Conservation (phyloP, 495 filamentous ascomycete species). For the Penicillium paradoxum region DNA sequence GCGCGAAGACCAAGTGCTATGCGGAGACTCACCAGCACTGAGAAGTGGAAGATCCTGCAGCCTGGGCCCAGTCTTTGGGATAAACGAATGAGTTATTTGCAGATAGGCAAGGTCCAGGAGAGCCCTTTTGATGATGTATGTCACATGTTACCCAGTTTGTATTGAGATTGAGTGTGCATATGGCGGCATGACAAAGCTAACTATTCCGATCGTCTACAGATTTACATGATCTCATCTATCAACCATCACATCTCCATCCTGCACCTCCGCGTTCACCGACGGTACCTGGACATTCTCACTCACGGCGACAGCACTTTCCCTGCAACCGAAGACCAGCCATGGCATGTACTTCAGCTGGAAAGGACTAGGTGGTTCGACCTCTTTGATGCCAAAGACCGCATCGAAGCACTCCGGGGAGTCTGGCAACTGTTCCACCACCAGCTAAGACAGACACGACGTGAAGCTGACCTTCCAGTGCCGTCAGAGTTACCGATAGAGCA, state of each 20-base stretch:
- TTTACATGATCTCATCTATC: constrained; percentile 76
- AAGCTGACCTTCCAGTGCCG: background rate
- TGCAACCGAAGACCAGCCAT: constrained; percentile 51
- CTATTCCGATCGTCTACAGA: constrained; percentile 43
- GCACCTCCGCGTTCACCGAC: constrained; percentile 64
- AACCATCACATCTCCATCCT: constrained; percentile 80
- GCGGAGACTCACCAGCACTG: constrained; percentile 32
- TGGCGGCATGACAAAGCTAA: background rate
- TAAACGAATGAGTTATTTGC: constrained; percentile 63
- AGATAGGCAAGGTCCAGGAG: constrained; percentile 58
- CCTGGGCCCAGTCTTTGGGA: constrained; percentile 71
- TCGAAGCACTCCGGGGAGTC: constrained; percentile 64
- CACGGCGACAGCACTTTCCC: constrained; percentile 27
- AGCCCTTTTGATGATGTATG: constrained; percentile 54
- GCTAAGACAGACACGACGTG: constrained; percentile 45
- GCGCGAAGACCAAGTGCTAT: constrained; percentile 26
- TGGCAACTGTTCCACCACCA: constrained; percentile 73
- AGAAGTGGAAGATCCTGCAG: constrained; percentile 51
- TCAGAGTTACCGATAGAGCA: constrained; percentile 1
- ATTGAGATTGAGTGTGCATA: background rate
- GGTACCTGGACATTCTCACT: constrained; percentile 55
- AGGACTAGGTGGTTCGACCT: constrained; percentile 78
- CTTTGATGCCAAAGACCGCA: constrained; percentile 59
- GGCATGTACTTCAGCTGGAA: constrained; percentile 59
- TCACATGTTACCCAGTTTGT: background rate